Conservation (phyloP, 2,329 filamentous ascomycete genomes). For the Albophoma yamanashiensis region DNA sequence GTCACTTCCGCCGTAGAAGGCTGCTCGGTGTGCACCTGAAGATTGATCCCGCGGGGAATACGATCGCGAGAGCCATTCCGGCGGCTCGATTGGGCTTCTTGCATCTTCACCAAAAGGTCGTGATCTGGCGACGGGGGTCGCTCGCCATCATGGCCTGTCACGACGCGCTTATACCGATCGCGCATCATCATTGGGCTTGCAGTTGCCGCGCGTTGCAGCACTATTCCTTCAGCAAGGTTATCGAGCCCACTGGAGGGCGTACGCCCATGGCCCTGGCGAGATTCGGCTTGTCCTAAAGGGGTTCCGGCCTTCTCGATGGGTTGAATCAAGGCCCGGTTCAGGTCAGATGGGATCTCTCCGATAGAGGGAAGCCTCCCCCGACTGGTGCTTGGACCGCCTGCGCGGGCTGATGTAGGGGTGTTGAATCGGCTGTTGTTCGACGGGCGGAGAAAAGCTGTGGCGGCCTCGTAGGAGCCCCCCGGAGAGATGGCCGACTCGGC, state of each 20-base stretch:
- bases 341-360: conserved; percentile 41
- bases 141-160: conserved; percentile 18
- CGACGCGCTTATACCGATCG: conserved; percentile 28
- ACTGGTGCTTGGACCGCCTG: conserved; percentile 47
- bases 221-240: conserved; percentile 30
- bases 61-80: conserved; percentile 66
- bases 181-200: conserved; percentile 56
- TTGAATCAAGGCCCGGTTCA: conserved; percentile 18
- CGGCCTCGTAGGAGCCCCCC: conserved; percentile 46
- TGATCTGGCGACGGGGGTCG: conserved; percentile 52
- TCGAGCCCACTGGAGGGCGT: conserved; percentile 30
- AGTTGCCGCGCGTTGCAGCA: conserved; percentile 54
- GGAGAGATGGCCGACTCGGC: conserved; percentile 61
- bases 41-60: conserved; percentile 58
- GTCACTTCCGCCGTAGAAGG: conserved; percentile 41
- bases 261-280: conserved; percentile 20
- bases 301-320: conserved; percentile 12
- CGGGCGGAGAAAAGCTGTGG: conserved; percentile 58
- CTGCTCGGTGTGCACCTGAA: conserved; percentile 53
- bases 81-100: conserved; percentile 43
- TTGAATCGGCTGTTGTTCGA: conserved; percentile 58
- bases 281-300: conserved; percentile 14
- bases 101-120: conserved; percentile 51
- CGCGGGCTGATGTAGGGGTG: conserved; percentile 53
- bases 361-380: conserved; percentile 67